Percentiles rank a stretch among this genome's conserved stretches.
These are phyloP conservation scores for Sporothrix humicola DNA, from an alignment of 2,329 filamentous ascomycete species.

Conservation along the genomic window DNA sequence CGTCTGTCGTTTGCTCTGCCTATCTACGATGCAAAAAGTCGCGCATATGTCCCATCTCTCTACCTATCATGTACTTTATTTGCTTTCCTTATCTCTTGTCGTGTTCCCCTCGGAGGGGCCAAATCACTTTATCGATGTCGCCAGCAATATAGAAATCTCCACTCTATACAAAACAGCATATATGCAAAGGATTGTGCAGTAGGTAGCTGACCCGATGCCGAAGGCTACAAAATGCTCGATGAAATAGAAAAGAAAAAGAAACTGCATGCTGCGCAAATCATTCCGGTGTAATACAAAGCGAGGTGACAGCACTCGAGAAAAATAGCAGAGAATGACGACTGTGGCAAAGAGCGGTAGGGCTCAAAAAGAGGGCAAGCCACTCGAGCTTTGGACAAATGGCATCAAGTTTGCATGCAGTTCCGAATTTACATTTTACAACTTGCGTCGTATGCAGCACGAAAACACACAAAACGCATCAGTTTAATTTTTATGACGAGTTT, in stretches of 20 bases:
- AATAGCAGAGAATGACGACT: not conserved
- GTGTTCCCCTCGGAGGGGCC: conserved; percentile 2
- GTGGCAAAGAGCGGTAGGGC: conserved; percentile 14
- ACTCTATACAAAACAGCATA: not conserved
- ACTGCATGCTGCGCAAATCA: not conserved
- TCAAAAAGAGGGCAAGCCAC: not conserved
- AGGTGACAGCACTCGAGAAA: not conserved
- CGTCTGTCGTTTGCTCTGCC: not conserved
- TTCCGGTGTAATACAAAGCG: not conserved
- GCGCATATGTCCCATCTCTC: not conserved
- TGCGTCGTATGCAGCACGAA: not conserved
- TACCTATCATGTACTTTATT: not conserved
- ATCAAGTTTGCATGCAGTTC: too few species aligned
- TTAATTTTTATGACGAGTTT: not conserved
- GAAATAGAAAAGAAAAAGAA: not conserved
- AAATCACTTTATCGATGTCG: not conserved
- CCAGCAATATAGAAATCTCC: not conserved
- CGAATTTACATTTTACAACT: not conserved
- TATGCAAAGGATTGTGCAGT: not conserved
- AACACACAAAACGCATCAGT: not conserved
- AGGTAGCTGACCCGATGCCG: not conserved
- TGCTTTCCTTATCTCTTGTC: not conserved
- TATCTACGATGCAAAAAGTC: not conserved
- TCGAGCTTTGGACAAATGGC: too few species aligned
- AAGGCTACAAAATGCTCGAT: not conserved